These are phyloP conservation scores for Xanthoconium stramineum DNA, from an alignment of 768 basidiomycete genomes.

Conservation along the genomic window DNA sequence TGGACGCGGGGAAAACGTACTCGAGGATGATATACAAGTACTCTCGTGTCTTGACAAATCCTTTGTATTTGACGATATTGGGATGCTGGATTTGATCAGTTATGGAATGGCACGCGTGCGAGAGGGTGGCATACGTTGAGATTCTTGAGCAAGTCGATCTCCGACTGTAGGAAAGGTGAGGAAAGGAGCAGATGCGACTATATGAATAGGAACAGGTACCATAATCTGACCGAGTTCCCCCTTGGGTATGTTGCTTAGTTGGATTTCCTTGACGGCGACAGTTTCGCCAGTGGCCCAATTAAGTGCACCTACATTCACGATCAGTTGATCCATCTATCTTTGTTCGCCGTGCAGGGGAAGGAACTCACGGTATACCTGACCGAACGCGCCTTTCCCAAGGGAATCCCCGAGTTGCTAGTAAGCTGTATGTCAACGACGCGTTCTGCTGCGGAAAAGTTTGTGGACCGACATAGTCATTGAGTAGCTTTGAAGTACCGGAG, in stretches of 20 bases:
- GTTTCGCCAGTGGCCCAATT: constrained; percentile 98
- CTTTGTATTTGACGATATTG: constrained; percentile 99
- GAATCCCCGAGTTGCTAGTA: constrained; percentile 91
- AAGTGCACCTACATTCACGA: constrained; percentile 61
- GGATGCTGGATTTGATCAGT: constrained; percentile 58
- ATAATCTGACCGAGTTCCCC: constrained; percentile 95
- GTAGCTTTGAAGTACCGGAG: constrained; percentile 46
- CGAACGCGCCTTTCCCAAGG: constrained; percentile 94
- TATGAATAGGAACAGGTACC: constrained; percentile 46
- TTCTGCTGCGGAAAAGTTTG: not conserved
- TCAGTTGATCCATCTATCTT: constrained; percentile 75
- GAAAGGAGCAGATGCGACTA: not conserved
- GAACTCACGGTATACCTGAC: constrained; percentile 91
- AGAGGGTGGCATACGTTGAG: constrained; percentile 64
- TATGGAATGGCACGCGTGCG: not conserved
- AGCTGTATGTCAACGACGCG: constrained; percentile 8
- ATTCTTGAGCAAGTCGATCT: constrained; percentile 97
- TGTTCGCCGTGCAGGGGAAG: constrained; percentile 34
- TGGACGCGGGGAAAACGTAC: constrained; percentile 39
- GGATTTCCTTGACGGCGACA: constrained; percentile 97
- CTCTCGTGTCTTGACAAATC: constrained; percentile 92
- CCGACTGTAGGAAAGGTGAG: constrained; percentile 54
- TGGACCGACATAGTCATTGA: constrained; percentile 61
- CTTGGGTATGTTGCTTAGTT: constrained; percentile 89
- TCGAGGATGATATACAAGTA: constrained; percentile 97